These are phyloP conservation scores for Perilla frutescens DNA, from an alignment of 257 asterid species.

Conservation along the genomic window DNA sequence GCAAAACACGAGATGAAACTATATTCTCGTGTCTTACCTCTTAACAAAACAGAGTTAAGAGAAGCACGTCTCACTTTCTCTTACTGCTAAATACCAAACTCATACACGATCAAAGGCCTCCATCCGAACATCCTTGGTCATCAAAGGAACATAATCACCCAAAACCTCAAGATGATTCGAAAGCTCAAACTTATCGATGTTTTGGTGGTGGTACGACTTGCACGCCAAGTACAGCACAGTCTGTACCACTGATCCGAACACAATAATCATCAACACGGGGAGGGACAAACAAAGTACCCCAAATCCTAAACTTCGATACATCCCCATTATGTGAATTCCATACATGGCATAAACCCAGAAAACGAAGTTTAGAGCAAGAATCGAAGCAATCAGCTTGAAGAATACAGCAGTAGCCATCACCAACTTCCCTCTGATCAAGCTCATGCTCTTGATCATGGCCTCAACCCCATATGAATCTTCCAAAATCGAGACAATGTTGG, in stretches of 20 bases:
- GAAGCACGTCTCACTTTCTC: too few relatives aligned
- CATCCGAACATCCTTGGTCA: constrained; percentile 57
- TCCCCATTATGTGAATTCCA: background rate
- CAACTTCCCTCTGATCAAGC: constrained; percentile 61
- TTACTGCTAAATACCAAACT: too few relatives aligned
- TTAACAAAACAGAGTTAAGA: too few relatives aligned
- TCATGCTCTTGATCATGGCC: constrained; percentile 57
- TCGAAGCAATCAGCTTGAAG: constrained; percentile 35
- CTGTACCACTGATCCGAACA: constrained; percentile 58
- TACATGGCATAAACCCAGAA: too few relatives aligned
- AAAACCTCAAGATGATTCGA: constrained; percentile 70
- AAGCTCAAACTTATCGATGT: constrained; percentile 56
- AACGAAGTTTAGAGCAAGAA: too few relatives aligned
- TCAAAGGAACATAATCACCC: constrained; percentile 68
- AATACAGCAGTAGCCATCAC: constrained; percentile 36
- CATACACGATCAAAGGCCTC: constrained; percentile 23
- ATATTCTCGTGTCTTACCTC: too few relatives aligned
- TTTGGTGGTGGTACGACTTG: constrained; percentile 65
- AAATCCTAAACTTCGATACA: constrained; percentile 31
- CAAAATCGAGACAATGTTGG: constrained; percentile 60
- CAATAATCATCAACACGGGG: constrained; percentile 37
- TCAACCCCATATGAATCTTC: constrained; percentile 57
- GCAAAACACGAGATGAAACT: too few relatives aligned
- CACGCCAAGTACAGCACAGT: constrained; percentile 65
- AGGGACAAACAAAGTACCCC: constrained; percentile 48